Base-by-base conservation (phyloP, 2,329 filamentous ascomycete species). In the Xylaria sp. region DNA sequence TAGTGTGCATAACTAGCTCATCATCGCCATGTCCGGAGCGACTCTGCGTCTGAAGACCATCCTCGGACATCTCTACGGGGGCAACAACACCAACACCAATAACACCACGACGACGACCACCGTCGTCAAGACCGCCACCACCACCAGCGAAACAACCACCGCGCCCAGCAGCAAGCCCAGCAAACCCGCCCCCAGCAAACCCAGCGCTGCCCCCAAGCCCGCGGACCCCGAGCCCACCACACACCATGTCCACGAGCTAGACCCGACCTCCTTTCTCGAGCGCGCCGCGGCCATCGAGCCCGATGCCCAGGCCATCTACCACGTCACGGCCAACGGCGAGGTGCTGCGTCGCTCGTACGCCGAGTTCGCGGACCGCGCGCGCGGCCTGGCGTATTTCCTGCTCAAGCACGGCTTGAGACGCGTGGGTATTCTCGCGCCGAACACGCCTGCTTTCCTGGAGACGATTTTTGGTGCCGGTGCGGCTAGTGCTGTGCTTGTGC, bases 361-460 rank as follows among this genome's bases (percentile, higher is more conserved):
- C 59, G 88, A 94, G 69, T 86, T 92, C 60, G 90, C 94, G 13
- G 90, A 96, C 70, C 90, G 94, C 49, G 90, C 92, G 2, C 79
- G 90, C 48, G 94, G 93, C 0, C 78, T 99, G 16, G 92, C 92
- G 11, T 97, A 96, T 75, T 97, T 89, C 72, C 73, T 99, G 59
- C 83, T 83, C 67, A 90, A 90, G 73, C 84, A 90, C 70, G 81
- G 83, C 3, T 86, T 85, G 69, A 88, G 85, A 69, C 83, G 90
- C 61, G 89, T 97, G 4, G 94, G 94, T 5, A 87, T 99, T 52
- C 79, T 99, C 9, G 87, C 86, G 7, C 90, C 94, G 2, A 99
- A 99, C 72, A 99, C 94, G 0, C 94, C 94, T 0, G 92, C 92
- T 0, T 97, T 97, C 69, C 79, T 99, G 34, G 93, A 97, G 76